Evolutionary conservation across 306 rosid genomes (phyloP).

Genomic region (Trifolium pratense): DNA sequence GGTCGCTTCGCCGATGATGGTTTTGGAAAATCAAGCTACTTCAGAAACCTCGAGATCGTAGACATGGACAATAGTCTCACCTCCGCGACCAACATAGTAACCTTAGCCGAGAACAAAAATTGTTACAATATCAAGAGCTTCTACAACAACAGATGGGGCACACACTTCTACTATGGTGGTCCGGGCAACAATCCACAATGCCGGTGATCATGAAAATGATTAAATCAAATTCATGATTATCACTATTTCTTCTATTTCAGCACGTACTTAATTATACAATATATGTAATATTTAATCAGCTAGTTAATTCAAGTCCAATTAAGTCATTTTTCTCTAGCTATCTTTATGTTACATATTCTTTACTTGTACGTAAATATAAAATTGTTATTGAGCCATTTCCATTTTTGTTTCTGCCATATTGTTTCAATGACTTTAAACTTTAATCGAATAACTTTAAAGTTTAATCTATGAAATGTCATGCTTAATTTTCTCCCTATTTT

Average conservation of each 20-base stretch:
- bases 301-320: neutral
- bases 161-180: constrained; percentile 90
- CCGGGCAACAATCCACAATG: constrained; percentile 79
- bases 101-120: constrained; percentile 74
- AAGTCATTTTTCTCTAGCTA: constrained; percentile 2
- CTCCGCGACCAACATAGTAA: constrained; percentile 61
- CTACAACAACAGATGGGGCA: constrained; percentile 76
- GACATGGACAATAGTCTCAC: constrained; percentile 82
- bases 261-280: neutral
- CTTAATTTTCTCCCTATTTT: neutral
- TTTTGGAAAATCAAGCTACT: constrained; percentile 90
- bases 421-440: no score
- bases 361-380: constrained; percentile 47
- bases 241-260: neutral
- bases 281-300: constrained; percentile 7
- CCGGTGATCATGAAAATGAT: constrained; percentile 22
- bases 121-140: constrained; percentile 81
- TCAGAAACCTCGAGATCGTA: constrained; percentile 83
- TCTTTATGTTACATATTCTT: constrained; percentile 39
- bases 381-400: constrained; percentile 40
- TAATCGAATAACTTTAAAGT: no score
- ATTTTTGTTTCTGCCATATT: constrained; percentile 47
- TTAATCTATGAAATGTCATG: neutral
- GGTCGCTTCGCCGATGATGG: constrained; percentile 85
- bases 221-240: constrained; percentile 6